Base-by-base conservation (phyloP, 2,329 filamentous ascomycete genomes). In the Xylariaceae sp. region DNA sequence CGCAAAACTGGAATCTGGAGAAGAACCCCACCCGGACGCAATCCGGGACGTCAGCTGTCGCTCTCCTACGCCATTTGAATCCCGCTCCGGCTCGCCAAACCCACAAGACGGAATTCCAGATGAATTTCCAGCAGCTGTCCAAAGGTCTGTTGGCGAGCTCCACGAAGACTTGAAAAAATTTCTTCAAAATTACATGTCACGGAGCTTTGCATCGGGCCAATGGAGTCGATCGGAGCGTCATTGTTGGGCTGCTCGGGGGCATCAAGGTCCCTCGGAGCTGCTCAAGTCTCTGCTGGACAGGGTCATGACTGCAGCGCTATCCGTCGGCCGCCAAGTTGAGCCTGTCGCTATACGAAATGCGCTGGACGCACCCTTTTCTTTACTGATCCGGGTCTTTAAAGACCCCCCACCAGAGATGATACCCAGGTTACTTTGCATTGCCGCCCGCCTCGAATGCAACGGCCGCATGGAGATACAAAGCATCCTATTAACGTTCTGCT, bases 401-500 rank as follows among this genome's bases (percentile, higher is more conserved):
- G 69, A 69, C 51, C 68, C 68, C 8, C 68, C 68, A 10, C 68
- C 68, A 7, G 65, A 68, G 9, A 55, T 68, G 42, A 63, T 71
- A 53, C 65, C 68, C 2, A 67, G 66, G 49, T 52, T 70, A 55
- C 60, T 71, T 11, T 66, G 66, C 47, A 59, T 65, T 50, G 62
- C 66, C 23, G 55, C 61, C 34, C 67, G 66, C 51, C 58, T 71
- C 23, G 62, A 64, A 57, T 57, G 65, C 50, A 60, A 69, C 53
- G 66, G 68, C 35, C 65, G 68, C 35, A 58, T 48, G 23, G 68
- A 71, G 42, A 68, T 71, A 53, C 64, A 66, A 48, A 54, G 42
- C n/a, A 64, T 70, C 23, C 54, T 71, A 10, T 57, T 70, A 18
- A 67, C 66, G 55, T 69, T 71, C 53, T 69, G 67, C 57, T 62